Conservation (phyloP, 108 stramenopile species). For the Chaetoceros muelleri region DNA sequence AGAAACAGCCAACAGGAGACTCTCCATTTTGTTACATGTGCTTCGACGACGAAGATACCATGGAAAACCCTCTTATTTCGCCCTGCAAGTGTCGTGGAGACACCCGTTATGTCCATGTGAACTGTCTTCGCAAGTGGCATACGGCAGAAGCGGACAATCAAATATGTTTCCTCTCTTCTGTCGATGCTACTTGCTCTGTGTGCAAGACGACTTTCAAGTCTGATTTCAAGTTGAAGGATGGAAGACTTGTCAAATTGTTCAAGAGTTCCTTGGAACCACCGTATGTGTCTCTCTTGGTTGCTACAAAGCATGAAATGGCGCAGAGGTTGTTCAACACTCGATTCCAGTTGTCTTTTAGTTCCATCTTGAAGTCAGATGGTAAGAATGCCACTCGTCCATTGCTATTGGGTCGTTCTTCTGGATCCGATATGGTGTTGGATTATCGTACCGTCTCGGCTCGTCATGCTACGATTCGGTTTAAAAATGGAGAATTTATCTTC, state of each 20-base stretch:
- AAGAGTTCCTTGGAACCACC: slow-evolving; percentile 90
- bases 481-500: slow-evolving; percentile 87
- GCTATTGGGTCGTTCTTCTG: slow-evolving; percentile 88
- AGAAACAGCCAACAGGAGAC: slow-evolving; percentile 28
- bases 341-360: slow-evolving; percentile 92
- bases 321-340: slow-evolving; percentile 93
- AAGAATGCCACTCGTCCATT: slow-evolving; percentile 79
- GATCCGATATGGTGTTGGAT: slow-evolving; percentile 94
- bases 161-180: slow-evolving; percentile 90
- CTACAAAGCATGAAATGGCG: slow-evolving; percentile 93
- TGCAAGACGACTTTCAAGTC: slow-evolving; percentile 95
- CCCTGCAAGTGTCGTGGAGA: slow-evolving; percentile 85
- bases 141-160: slow-evolving; percentile 86
- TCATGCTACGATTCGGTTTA: slow-evolving; percentile 81
- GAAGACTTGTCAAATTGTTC: slow-evolving; percentile 82
- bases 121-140: slow-evolving; percentile 87
- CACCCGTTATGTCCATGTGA: slow-evolving; percentile 80
- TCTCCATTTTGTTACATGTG: slow-evolving; percentile 94
- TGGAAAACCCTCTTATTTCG: slow-evolving; percentile 72
- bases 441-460: slow-evolving; percentile 87
- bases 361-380: slow-evolving; percentile 83
- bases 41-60: slow-evolving; percentile 88
- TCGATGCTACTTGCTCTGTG: slow-evolving; percentile 92
- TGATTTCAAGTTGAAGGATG: slow-evolving; percentile 87
- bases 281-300: slow-evolving; percentile 90